Evolutionary conservation across 371 early-diverging fungal species (phyloP).

Genomic region (Smittium culicis): DNA sequence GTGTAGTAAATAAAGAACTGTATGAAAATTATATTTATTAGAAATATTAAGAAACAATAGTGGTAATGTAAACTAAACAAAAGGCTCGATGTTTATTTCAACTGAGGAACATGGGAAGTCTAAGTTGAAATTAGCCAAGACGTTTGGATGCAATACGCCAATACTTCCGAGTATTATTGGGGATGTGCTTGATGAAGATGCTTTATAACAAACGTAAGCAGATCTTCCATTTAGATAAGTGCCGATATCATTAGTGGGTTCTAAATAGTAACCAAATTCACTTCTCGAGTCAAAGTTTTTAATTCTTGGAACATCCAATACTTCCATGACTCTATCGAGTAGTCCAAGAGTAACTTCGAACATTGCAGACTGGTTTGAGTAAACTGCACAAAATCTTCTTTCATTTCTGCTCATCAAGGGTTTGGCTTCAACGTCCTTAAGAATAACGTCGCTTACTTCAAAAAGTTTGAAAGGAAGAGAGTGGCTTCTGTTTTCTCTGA

Average conservation of each 20-base stretch:
- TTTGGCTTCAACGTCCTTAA: constrained; percentile 66
- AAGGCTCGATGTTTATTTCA: constrained; percentile 91
- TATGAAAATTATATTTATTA: no score
- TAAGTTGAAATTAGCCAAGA: constrained; percentile 73
- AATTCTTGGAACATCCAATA: constrained; percentile 45
- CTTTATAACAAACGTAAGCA: constrained; percentile 59
- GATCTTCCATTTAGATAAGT: constrained; percentile 88
- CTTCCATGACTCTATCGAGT: constrained; percentile 76
- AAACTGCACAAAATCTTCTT: constrained; percentile 79
- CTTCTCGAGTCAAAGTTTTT: constrained; percentile 30
- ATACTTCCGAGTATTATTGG: constrained; percentile 59
- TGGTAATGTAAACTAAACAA: constrained; percentile 71
- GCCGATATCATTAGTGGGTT: constrained; percentile 31
- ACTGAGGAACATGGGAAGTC: constrained; percentile 73
- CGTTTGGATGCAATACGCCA: constrained; percentile 89
- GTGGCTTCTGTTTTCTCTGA: constrained; percentile 80
- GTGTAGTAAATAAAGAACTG: no score
- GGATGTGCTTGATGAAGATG: constrained; percentile 33
- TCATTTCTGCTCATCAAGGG: constrained; percentile 73
- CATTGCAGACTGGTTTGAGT: constrained; percentile 64
- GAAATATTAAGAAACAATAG: no score
- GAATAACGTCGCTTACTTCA: constrained; percentile 93
- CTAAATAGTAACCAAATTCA: constrained; percentile 62
- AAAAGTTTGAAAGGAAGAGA: constrained; percentile 92
- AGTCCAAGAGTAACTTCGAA: constrained; percentile 92